Percentiles rank a stretch among this genome's conserved stretches.
phyloP scores from a whole-genome alignment of 345 rosid genomes.

The Linum lewisii region DNA sequence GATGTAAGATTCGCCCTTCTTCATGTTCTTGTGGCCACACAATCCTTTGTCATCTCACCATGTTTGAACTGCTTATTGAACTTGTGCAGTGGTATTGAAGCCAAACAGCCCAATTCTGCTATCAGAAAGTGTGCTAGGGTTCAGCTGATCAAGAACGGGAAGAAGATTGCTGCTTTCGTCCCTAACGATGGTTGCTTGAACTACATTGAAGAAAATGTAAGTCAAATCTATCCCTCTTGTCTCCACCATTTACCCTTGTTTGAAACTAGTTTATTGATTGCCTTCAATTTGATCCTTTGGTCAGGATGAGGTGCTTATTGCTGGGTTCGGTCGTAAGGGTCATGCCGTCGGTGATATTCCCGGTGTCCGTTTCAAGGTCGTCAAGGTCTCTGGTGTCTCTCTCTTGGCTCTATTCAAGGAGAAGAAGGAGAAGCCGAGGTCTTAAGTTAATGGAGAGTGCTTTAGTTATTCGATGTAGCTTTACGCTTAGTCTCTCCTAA shows the following conservation, averaged over 20 bases:
- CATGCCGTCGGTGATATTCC: constrained; percentile 12
- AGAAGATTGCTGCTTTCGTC: constrained; percentile 9
- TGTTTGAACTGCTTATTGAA: neutral
- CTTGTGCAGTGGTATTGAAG: constrained; percentile 6
- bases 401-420: constrained; percentile 9
- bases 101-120: constrained; percentile 11
- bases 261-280: neutral
- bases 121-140: constrained; percentile 11
- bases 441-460: constrained; percentile 3
- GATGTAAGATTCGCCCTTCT: neutral
- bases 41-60: neutral
- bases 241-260: neutral
- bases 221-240: neutral
- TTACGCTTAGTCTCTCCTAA: neutral
- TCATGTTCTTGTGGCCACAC: neutral
- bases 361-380: constrained; percentile 9
- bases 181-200: constrained; percentile 10
- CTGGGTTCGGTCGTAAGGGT: constrained; percentile 9
- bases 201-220: constrained; percentile 10
- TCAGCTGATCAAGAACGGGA: constrained; percentile 8
- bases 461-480: neutral
- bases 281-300: neutral
- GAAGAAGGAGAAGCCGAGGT: constrained; percentile 13
- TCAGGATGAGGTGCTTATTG: constrained; percentile 9
- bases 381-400: constrained; percentile 10